These are phyloP conservation scores for Suillus plorans DNA, from an alignment of 768 basidiomycete species.

Conservation along the genomic window DNA sequence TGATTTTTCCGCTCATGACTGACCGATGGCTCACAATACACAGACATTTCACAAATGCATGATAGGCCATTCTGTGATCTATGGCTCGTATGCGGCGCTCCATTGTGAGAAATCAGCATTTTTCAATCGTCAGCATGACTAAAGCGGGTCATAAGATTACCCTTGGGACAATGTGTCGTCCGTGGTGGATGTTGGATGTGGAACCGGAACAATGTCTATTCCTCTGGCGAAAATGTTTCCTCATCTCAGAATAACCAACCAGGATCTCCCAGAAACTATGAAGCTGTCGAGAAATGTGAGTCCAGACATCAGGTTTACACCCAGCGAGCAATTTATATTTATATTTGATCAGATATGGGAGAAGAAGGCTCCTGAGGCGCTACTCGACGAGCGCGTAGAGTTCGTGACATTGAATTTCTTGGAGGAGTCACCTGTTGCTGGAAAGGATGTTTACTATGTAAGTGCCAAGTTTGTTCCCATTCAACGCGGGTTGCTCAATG, in stretches of 20 bases:
- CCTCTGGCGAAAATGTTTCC: slow-evolving; percentile 26
- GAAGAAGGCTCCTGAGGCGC: slow-evolving; percentile 18
- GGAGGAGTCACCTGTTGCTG: slow-evolving; percentile 15
- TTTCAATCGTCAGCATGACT: neutral
- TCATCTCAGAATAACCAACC: slow-evolving; percentile 25
- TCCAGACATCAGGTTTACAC: neutral
- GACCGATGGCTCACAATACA: too few relatives aligned
- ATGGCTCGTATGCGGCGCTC: too few relatives aligned
- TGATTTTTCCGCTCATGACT: too few relatives aligned
- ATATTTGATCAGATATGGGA: slow-evolving; percentile 13
- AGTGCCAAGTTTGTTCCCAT: neutral
- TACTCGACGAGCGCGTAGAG: slow-evolving; percentile 17
- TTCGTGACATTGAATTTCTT: slow-evolving; percentile 24
- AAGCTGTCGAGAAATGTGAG: slow-evolving; percentile 4
- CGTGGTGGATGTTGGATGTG: slow-evolving; percentile 28
- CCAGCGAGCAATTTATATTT: neutral
- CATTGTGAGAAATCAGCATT: too few relatives aligned
- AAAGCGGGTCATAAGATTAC: neutral
- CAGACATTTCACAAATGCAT: too few relatives aligned
- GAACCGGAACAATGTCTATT: slow-evolving; percentile 26
- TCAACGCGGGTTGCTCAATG: too few relatives aligned
- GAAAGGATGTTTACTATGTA: slow-evolving; percentile 19
- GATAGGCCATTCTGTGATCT: too few relatives aligned
- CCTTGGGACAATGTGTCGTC: slow-evolving; percentile 25
- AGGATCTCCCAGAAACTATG: slow-evolving; percentile 30